Conservation (phyloP, 2,329 filamentous ascomycete genomes). For the Metarhizium anisopliae region DNA sequence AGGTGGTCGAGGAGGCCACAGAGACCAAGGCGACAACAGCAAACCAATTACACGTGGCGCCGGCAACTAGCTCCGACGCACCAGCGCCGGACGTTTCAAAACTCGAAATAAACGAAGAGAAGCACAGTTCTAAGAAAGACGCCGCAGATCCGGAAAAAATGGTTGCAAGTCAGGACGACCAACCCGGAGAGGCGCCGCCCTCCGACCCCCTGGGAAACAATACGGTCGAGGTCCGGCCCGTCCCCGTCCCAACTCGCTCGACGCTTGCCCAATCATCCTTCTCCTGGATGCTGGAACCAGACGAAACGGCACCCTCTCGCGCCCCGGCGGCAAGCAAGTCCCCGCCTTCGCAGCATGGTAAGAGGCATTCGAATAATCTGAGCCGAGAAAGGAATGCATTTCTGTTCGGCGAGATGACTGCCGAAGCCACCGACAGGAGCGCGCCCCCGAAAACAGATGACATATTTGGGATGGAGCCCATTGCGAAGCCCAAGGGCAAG, state of each 20-base stretch:
- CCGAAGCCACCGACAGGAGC: slow-evolving; percentile 22
- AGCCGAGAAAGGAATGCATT: slow-evolving; percentile 50
- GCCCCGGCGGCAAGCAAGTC: slow-evolving; percentile 19
- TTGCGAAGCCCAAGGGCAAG: slow-evolving; percentile 22
- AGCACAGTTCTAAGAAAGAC: not conserved
- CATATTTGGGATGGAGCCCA: slow-evolving; percentile 47
- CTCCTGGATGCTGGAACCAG: slow-evolving; percentile 67
- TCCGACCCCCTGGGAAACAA: not conserved
- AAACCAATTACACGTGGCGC: not conserved
- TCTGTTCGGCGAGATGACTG: slow-evolving; percentile 45
- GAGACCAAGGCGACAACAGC: not conserved
- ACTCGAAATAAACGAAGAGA: not conserved
- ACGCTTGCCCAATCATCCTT: slow-evolving; percentile 66
- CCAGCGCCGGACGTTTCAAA: not conserved
- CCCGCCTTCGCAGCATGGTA: slow-evolving; percentile 26
- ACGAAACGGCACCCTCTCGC: slow-evolving; percentile 24
- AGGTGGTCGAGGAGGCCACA: not conserved
- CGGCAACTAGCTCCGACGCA: not conserved
- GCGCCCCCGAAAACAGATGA: slow-evolving; percentile 34
- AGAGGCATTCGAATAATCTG: slow-evolving; percentile 32
- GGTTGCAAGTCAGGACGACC: not conserved
- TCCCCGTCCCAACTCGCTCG: slow-evolving; percentile 50
- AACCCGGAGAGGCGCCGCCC: not conserved
- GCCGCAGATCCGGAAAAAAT: not conserved
- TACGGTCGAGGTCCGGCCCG: slow-evolving; percentile 15